phyloP scores from a whole-genome alignment of 164 flowering plant genomes.

The Akebia trifoliata region DNA sequence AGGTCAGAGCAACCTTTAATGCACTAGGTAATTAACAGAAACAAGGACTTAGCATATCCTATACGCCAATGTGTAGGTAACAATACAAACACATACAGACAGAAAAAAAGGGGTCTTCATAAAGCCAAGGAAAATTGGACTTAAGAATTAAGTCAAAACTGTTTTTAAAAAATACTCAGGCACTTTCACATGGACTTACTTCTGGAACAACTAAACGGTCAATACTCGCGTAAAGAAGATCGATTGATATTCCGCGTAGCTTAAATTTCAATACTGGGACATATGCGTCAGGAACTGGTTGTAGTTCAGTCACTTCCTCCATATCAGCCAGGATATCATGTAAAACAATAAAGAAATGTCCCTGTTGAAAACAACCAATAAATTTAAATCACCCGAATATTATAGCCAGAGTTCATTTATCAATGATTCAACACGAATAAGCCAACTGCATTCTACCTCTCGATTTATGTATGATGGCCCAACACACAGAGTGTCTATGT shows the following conservation, averaged over 20 bases:
- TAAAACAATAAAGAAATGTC: slow-evolving; percentile 71
- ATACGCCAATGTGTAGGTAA: too few relatives aligned
- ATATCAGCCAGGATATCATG: slow-evolving; percentile 61
- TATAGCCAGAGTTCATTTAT: not conserved
- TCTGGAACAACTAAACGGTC: slow-evolving; percentile 79
- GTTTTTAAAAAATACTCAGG: not conserved
- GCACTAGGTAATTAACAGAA: too few relatives aligned
- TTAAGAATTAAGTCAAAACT: too few relatives aligned
- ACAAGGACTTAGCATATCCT: too few relatives aligned
- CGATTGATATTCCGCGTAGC: slow-evolving; percentile 78
- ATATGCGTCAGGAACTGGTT: slow-evolving; percentile 95
- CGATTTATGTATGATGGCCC: slow-evolving; percentile 94
- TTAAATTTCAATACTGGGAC: slow-evolving; percentile 98
- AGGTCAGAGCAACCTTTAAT: too few relatives aligned
- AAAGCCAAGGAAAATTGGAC: too few relatives aligned
- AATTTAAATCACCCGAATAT: not conserved
- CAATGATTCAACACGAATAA: not conserved
- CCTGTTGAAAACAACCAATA: slow-evolving; percentile 28
- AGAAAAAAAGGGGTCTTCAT: too few relatives aligned
- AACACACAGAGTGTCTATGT: slow-evolving; percentile 89
- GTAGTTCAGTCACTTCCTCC: slow-evolving; percentile 86
- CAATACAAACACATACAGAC: too few relatives aligned
- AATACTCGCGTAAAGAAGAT: slow-evolving; percentile 91
- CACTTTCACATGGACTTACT: slow-evolving; percentile 34
- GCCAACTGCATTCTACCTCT: slow-evolving; percentile 43